These are phyloP conservation scores for Geotrichum armillariae DNA, from an alignment of 1,139 yeast genomes.

Conservation along the genomic window DNA sequence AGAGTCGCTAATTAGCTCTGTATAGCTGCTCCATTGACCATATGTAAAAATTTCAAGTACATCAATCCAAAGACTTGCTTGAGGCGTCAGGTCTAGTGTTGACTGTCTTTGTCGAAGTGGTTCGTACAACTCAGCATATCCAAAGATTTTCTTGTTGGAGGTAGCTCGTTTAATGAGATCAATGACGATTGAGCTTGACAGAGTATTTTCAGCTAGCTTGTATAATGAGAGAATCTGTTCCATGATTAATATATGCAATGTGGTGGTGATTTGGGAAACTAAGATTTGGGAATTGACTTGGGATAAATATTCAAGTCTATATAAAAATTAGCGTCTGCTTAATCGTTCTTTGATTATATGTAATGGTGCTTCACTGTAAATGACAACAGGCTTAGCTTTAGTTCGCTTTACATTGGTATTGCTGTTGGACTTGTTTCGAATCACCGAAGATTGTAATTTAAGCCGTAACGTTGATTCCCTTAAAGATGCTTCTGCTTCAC, in stretches of 20 bases:
- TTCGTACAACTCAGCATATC: slow-evolving; percentile 30
- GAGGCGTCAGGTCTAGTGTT: slow-evolving; percentile 8
- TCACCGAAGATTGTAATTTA: slow-evolving; percentile 7
- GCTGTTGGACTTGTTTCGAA: slow-evolving; percentile 1
- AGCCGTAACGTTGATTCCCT: slow-evolving; percentile 6
- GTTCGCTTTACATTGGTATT: neutral
- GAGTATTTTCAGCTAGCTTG: slow-evolving; percentile 19
- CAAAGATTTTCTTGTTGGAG: slow-evolving; percentile 25
- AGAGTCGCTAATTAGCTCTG: slow-evolving; percentile 4
- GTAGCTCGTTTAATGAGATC: slow-evolving; percentile 26
- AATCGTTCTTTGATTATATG: slow-evolving; percentile 8
- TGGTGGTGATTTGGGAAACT: neutral
- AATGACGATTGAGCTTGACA: slow-evolving; percentile 22
- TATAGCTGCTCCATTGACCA: slow-evolving; percentile 28
- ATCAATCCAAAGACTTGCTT: slow-evolving; percentile 20
- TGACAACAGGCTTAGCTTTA: neutral
- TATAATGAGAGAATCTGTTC: slow-evolving; percentile 26
- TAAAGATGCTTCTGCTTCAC: slow-evolving; percentile 5
- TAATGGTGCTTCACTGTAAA: slow-evolving; percentile 11
- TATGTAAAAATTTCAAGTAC: slow-evolving; percentile 28
- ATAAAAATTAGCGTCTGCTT: neutral
- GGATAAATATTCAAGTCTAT: too few species aligned
- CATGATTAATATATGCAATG: slow-evolving; percentile 19
- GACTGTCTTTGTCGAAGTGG: slow-evolving; percentile 18
- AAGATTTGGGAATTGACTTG: neutral